Evolutionary conservation across 2,329 filamentous ascomycete species (phyloP).

Genomic region (Hortaea werneckii): DNA sequence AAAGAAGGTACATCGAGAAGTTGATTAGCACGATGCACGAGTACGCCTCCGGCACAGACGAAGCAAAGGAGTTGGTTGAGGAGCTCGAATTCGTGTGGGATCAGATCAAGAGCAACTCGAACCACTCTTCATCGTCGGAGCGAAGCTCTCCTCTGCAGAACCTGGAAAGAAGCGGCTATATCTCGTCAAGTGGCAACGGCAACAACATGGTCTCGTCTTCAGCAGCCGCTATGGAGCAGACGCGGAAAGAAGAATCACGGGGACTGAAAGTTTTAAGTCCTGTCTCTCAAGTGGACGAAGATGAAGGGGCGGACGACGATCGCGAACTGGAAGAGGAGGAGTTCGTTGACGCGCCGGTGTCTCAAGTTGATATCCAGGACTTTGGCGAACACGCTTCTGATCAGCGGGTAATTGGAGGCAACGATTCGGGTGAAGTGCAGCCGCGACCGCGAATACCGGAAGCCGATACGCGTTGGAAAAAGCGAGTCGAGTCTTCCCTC

Average conservation of each 20-base stretch:
- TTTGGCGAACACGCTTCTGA: conserved; percentile 6
- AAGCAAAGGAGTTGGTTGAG: conserved; percentile 75
- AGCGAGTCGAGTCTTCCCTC: conserved; percentile 72
- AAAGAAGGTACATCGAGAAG: conserved; percentile 82
- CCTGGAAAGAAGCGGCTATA: conserved; percentile 25
- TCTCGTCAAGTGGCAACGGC: conserved; percentile 17
- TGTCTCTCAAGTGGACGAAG: conserved; percentile 59
- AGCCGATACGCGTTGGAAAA: conserved; percentile 56
- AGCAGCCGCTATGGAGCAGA: conserved; percentile 19
- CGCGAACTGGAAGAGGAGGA: conserved; percentile 31
- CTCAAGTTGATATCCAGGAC: conserved; percentile 31
- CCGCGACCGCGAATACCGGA: conserved; percentile 5
- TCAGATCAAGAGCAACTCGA: conserved; percentile 70
- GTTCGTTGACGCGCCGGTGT: conserved; percentile 40
- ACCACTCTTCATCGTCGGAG: conserved; percentile 19
- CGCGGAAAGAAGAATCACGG: conserved; percentile 18
- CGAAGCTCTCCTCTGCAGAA: conserved; percentile 19
- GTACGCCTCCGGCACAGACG: conserved; percentile 76
- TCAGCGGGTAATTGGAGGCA: neutral
- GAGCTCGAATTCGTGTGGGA: conserved; percentile 99
- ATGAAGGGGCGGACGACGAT: conserved; percentile 30
- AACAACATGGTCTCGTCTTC: conserved; percentile 15
- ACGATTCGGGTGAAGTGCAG: conserved; percentile 1
- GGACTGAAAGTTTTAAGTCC: conserved; percentile 58
- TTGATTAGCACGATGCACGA: conserved; percentile 94